Base-by-base conservation (phyloP, 2,329 filamentous ascomycete species). In the Trichoderma hamatum region DNA sequence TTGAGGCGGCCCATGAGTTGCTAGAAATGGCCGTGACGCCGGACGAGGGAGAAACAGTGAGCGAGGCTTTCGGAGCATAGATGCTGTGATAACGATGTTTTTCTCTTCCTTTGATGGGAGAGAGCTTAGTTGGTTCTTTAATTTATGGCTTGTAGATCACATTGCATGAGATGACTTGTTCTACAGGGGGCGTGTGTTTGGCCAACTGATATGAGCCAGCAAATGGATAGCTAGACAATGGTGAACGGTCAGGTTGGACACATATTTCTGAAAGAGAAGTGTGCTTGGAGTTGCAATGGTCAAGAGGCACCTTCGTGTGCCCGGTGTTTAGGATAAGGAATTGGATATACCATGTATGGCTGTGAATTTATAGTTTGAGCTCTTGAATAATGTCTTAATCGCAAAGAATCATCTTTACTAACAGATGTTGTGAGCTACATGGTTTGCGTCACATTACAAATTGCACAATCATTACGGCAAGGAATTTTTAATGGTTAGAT, bases 11-110 rank as follows among this genome's bases (percentile, higher is more conserved):
- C 3, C 90, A 95, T 73, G 89, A 92, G 75, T 83, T 99, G 71
- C 79, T 98, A 49, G 93, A 97, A 77, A 84, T 93, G 70, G 88
- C 89, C 2, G 88, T 97, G 26, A 96, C 92, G 65, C 91, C 93
- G 0, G 92, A 97, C 51, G 85, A 87, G 68, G 85, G 84, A 2
- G 82, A 85, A 68, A 80, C 78, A 32, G 75, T 83, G 9, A 80
- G 78, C 46, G 80, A 79, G 68, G 81, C 80, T 21, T 83, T 83
- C 76, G 80, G 77, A 3, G 75, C 76, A 5, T 82, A 46, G 24
- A 52, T 34, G 5, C 16, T 43, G n/a, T n/a, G 19, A 51, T 13
- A 3, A 6, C 13, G 9, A 26, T 11, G n/a, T 19, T 19, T 2
- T 43, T n/a, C 43, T 11, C 30, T 14, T 43, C 34, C 34, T 19